A percentile compares a stretch with the other conserved stretches of the same genome.
Evolutionary conservation across 1,284 basidiomycete genomes (phyloP).

Genomic region (Volvariella volvacea): DNA sequence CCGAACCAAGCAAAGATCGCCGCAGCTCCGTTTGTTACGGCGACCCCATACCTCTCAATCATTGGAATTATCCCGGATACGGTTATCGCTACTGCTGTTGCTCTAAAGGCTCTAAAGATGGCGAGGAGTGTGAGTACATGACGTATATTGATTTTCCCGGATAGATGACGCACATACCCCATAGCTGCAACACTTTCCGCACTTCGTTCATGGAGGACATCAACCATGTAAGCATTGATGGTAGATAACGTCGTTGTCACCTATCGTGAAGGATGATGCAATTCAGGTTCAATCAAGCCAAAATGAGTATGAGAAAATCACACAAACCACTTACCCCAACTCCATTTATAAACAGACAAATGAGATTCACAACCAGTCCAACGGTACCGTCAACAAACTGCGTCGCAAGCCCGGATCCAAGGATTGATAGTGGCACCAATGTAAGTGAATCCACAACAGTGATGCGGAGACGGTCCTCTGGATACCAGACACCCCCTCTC

Average conservation of each 20-base stretch:
- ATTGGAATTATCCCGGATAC: conserved; percentile 42
- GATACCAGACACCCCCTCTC: conserved; percentile 43
- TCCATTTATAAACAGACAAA: conserved; percentile 43
- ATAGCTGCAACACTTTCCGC: conserved; percentile 46
- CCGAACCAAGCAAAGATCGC: conserved; percentile 36
- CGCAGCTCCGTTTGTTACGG: conserved; percentile 41
- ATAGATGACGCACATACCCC: conserved; percentile 19
- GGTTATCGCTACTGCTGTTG: conserved; percentile 31
- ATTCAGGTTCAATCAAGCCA: conserved; percentile 10
- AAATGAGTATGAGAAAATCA: not conserved
- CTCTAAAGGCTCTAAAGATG: conserved; percentile 33
- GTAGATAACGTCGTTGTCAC: conserved; percentile 43
- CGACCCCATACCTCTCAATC: conserved; percentile 47
- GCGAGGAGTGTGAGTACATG: conserved; percentile 4
- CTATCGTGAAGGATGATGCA: conserved; percentile 15
- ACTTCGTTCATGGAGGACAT: conserved; percentile 43
- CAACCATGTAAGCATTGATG: conserved; percentile 49
- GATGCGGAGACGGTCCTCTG: conserved; percentile 56
- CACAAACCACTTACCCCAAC: conserved; percentile 31
- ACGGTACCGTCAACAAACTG: conserved; percentile 29
- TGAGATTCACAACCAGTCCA: conserved; percentile 33
- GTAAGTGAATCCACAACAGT: conserved; percentile 37
- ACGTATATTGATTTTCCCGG: not conserved
- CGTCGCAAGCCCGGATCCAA: conserved; percentile 11
- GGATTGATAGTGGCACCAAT: conserved; percentile 22